Conservation (phyloP, 148 eudicot species). For the Spergularia bocconei region DNA sequence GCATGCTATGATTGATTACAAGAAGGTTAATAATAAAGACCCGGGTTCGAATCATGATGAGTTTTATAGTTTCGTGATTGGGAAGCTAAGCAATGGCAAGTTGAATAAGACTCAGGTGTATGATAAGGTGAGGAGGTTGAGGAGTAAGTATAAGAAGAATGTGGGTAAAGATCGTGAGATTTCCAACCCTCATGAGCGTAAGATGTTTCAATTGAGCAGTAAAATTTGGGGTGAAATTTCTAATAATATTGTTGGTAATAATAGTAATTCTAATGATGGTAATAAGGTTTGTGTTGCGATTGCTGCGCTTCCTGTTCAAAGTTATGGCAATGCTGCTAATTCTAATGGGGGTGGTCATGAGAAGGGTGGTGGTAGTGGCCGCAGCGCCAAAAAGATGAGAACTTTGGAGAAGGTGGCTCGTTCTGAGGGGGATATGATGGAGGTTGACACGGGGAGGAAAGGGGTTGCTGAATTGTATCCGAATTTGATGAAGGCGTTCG, state of each 20-base stretch:
- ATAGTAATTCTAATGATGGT: neutral
- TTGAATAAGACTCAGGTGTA: slow-evolving; percentile 39
- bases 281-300: neutral
- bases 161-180: slow-evolving; percentile 38
- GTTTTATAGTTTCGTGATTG: slow-evolving; percentile 37
- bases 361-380: neutral
- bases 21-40: slow-evolving; percentile 23
- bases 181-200: slow-evolving; percentile 44
- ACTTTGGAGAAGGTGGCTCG: slow-evolving; percentile 25
- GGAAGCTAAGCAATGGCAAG: slow-evolving; percentile 22
- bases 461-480: slow-evolving; percentile 24
- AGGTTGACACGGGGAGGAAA: slow-evolving; percentile 7
- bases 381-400: neutral
- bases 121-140: slow-evolving; percentile 52
- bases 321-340: neutral
- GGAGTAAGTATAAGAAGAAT: slow-evolving; percentile 43
- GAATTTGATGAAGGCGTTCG: slow-evolving; percentile 4
- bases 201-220: slow-evolving; percentile 40
- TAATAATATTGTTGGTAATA: neutral
- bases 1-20: slow-evolving; percentile 44
- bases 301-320: too few relatives aligned
- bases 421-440: neutral
- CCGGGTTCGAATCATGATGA: slow-evolving; percentile 27
- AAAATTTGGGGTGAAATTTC: slow-evolving; percentile 42
- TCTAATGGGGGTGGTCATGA: neutral